phyloP scores from a whole-genome alignment of 371 early-diverging fungal species.

The Apophysomyces sp. region DNA sequence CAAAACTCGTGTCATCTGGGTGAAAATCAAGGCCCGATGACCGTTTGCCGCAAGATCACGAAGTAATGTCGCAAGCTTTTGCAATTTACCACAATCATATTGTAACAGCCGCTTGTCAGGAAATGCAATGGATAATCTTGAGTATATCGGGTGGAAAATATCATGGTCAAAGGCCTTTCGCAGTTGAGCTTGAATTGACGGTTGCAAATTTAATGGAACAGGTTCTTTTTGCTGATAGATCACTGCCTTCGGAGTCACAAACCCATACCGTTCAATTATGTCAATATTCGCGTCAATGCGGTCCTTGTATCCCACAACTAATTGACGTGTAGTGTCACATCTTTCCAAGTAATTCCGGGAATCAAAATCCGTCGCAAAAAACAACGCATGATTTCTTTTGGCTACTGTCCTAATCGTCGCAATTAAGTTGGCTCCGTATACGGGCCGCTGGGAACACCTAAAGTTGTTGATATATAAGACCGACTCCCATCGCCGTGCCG shows the following conservation, averaged over 20 bases:
- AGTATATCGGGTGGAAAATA: constrained; percentile 55
- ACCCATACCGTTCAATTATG: constrained; percentile 62
- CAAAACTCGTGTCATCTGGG: constrained; percentile 98
- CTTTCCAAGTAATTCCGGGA: constrained; percentile 25
- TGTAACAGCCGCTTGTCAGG: constrained; percentile 86
- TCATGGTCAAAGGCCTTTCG: constrained; percentile 26
- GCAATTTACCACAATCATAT: constrained; percentile 89
- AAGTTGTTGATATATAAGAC: constrained; percentile 37
- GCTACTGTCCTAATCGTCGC: constrained; percentile 14
- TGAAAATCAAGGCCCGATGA: constrained; percentile 92
- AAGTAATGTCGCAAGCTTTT: constrained; percentile 79
- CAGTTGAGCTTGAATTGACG: constrained; percentile 7
- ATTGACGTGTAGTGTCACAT: constrained; percentile 17
- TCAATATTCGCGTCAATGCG: constrained; percentile 46
- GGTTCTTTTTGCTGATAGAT: neutral
- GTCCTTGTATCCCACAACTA: constrained; percentile 44
- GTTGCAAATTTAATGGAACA: constrained; percentile 15
- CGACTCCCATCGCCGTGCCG: constrained; percentile 31
- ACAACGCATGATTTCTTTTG: constrained; percentile 5
- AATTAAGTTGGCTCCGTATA: constrained; percentile 46
- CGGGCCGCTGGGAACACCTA: constrained; percentile 36
- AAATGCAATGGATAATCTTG: constrained; percentile 72
- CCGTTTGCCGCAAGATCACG: constrained; percentile 71
- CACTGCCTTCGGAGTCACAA: constrained; percentile 65
- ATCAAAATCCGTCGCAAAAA: constrained; percentile 20